Evolutionary conservation across 148 eudicot species (phyloP), one percentile per base, ranked within the genome.

Genomic region (Polygonum maritimum): DNA sequence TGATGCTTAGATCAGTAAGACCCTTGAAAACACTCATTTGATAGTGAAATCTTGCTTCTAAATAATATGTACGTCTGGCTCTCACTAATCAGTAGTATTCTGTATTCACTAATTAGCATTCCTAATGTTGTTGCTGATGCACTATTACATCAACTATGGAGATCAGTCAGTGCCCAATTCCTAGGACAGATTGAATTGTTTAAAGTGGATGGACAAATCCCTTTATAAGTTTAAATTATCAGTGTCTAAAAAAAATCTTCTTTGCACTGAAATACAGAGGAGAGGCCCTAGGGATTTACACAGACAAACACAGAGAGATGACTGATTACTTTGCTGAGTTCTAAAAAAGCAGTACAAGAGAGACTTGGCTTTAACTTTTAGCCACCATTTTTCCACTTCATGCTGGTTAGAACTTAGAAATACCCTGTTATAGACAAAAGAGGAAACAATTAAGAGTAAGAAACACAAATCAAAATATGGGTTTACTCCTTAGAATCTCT

Each of bases 151-250:
- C 1, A n/a, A n/a, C n/a, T n/a, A n/a, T n/a, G n/a, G n/a, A n/a
- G n/a, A n/a, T n/a, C n/a, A n/a, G n/a, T 65, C 44, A 36, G 44
- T 65, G 71, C 71, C 44, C 71, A 65, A 65, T 21, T 35, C 71
- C 71, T 65, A 65, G 71, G 71, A 65, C 69, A 35, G 44, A 15
- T 3, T 65, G 5, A 14, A 35, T 36, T 65, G 36, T 65, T 65
- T 31, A 1, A 57, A 57, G 31, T 57, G 31, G 63, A 57, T 57
- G 21, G 22, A 57, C 31, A 57, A 57, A 57, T 0, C 63, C 63
- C 63, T 57, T 57, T n/a, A 57, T 57, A 19, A 11, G 36, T 15
- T 60, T 26, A 60, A 21, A 8, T 26, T 33, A 65, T 65, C 44
- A 35, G 35, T 65, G 70, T 5, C n/a, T 15, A n/a, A n/a, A 65